A percentile compares a stretch with the other conserved stretches of the same genome.
These are phyloP conservation scores for Lactuca saligna DNA, from an alignment of 129 eudicot species.

Conservation along the genomic window DNA sequence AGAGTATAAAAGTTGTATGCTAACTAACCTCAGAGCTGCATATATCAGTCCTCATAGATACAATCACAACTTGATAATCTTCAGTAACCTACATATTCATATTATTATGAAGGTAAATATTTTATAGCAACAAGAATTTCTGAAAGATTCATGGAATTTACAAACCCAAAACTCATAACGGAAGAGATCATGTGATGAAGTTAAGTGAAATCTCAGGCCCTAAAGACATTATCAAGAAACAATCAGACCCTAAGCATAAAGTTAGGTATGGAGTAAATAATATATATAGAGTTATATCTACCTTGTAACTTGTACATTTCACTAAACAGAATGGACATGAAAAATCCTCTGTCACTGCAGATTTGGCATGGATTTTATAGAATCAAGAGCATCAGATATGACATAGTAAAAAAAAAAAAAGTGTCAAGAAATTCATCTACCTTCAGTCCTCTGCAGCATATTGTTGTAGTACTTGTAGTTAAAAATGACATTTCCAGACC, in stretches of 20 bases:
- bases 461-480: conserved; percentile 77
- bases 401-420: neutral
- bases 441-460: conserved; percentile 90
- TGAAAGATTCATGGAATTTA: conserved; percentile 25
- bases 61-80: conserved; percentile 83
- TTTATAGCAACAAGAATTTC: conserved; percentile 4
- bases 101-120: conserved; percentile 15
- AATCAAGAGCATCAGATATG: conserved; percentile 16
- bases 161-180: conserved; percentile 91
- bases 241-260: conserved; percentile 5
- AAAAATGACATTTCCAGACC: conserved; percentile 89
- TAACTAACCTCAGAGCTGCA: conserved; percentile 81
- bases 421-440: conserved; percentile 40
- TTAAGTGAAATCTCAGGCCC: conserved; percentile 85
- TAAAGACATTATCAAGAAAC: conserved; percentile 29
- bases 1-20: conserved; percentile 16
- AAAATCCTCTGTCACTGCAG: conserved; percentile 94
- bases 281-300: conserved; percentile 25
- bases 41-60: conserved; percentile 63
- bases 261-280: conserved; percentile 1
- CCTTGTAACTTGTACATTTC: conserved; percentile 90
- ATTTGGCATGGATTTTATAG: conserved; percentile 15
- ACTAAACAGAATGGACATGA: conserved; percentile 97
- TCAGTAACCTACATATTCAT: conserved; percentile 60
- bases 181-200: conserved; percentile 86